phyloP scores from a whole-genome alignment of 108 stramenopile genomes.

The Cyclotella cryptica region DNA sequence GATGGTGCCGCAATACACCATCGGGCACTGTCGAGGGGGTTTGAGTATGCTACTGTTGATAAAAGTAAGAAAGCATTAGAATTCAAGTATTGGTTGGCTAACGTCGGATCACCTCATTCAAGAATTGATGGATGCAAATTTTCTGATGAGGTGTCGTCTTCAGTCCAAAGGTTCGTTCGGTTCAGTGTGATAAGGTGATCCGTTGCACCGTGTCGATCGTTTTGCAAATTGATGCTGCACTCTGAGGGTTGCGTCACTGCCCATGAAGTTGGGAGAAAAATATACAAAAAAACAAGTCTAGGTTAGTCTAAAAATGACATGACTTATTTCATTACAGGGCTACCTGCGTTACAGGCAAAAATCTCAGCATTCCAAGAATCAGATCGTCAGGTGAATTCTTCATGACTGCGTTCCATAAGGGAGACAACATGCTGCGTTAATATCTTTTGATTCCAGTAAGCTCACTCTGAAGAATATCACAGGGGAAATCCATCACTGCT shows the following conservation, averaged over 20 bases:
- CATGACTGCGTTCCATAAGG: no score
- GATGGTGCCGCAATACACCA: slow-evolving; percentile 9
- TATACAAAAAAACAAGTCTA: no score
- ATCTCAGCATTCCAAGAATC: no score
- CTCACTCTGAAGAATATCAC: no score
- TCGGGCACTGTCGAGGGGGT: slow-evolving; percentile 15
- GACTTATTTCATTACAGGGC: no score
- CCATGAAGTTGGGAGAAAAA: no score
- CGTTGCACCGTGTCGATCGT: background rate
- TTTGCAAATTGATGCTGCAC: background rate
- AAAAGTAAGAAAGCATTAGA: background rate
- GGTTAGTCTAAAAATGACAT: no score
- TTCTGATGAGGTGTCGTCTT: background rate
- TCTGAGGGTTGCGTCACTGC: background rate
- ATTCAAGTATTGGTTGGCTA: slow-evolving; percentile 10
- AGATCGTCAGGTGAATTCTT: no score
- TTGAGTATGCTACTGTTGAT: background rate
- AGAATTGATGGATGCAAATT: slow-evolving; percentile 13
- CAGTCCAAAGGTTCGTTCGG: background rate
- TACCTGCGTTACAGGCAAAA: no score
- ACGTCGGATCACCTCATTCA: slow-evolving; percentile 5
- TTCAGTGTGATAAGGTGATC: slow-evolving; percentile 10
- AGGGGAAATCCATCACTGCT: no score
- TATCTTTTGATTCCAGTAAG: no score
- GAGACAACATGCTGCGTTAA: no score